Conservation (phyloP, 208 protist genomes). For the Crithidia expoeki region DNA sequence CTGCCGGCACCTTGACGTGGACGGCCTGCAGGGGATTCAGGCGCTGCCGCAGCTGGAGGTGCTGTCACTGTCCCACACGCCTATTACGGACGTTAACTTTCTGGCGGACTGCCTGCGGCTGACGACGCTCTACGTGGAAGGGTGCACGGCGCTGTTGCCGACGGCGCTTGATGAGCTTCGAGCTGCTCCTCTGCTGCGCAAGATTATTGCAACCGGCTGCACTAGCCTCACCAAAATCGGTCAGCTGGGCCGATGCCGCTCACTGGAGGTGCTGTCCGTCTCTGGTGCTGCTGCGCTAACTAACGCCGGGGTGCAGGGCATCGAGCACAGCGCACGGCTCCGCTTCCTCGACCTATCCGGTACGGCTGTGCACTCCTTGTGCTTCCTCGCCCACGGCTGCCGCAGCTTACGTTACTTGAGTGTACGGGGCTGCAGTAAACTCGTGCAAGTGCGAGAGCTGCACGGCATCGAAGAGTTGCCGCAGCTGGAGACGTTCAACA, state of each 20-base stretch:
- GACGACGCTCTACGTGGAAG: conserved; percentile 50
- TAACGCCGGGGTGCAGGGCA: conserved; percentile 32
- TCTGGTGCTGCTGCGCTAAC: conserved; percentile 33
- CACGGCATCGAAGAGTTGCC: conserved; percentile 49
- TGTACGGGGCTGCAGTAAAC: conserved; percentile 33
- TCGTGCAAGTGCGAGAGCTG: conserved; percentile 30
- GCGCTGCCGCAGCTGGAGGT: conserved; percentile 52
- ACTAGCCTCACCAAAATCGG: conserved; percentile 30
- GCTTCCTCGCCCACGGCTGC: conserved; percentile 39
- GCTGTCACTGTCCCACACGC: conserved; percentile 53
- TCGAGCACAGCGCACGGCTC: conserved; percentile 41
- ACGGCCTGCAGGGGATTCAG: conserved; percentile 57
- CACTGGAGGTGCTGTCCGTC: conserved; percentile 48
- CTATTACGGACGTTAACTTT: conserved; percentile 51
- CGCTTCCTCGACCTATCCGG: conserved; percentile 51
- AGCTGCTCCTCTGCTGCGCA: conserved; percentile 34
- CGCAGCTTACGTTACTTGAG: conserved; percentile 36
- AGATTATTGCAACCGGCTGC: conserved; percentile 45
- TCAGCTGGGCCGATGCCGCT: conserved; percentile 33
- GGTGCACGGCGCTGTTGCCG: conserved; percentile 42
- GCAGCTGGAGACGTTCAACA: conserved; percentile 36
- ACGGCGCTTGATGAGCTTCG: conserved; percentile 44
- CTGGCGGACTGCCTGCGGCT: conserved; percentile 42
- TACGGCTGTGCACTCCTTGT: conserved; percentile 37
- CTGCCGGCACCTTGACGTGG: conserved; percentile 62